Percentiles rank a stretch among this genome's conserved stretches.
Evolutionary conservation across 192 early-diverging fungal genomes (phyloP).

Genomic region (Coemansia sp.): DNA sequence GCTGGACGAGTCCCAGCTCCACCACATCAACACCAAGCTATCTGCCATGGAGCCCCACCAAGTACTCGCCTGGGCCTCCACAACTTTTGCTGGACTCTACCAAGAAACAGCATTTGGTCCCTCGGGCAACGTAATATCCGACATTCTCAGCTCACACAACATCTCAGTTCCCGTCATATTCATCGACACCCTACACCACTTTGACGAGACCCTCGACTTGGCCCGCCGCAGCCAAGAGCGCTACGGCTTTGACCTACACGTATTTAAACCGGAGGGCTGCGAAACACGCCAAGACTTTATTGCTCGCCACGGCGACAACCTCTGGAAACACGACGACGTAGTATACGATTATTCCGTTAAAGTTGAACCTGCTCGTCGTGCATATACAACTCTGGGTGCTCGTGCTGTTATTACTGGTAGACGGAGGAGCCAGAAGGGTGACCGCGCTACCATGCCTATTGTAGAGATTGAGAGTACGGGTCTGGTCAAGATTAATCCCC

Average conservation of each 20-base stretch:
- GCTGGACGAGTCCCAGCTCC: conserved; percentile 55
- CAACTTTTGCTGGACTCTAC: conserved; percentile 75
- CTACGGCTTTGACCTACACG: conserved; percentile 70
- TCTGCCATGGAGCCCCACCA: conserved; percentile 67
- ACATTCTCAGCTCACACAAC: conserved; percentile 77
- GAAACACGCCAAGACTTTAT: conserved; percentile 68
- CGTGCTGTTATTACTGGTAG: conserved; percentile 87
- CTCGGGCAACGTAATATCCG: conserved; percentile 83
- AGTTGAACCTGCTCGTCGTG: conserved; percentile 87
- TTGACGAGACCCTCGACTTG: conserved; percentile 85
- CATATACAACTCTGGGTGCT: conserved; percentile 75
- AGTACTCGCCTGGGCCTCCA: conserved; percentile 85
- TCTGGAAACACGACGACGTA: conserved; percentile 82
- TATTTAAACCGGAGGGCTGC: conserved; percentile 71
- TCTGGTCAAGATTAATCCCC: conserved; percentile 88
- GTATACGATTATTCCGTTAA: conserved; percentile 91
- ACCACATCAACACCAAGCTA: conserved; percentile 74
- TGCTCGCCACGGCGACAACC: conserved; percentile 65
- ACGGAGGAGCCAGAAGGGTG: conserved; percentile 81
- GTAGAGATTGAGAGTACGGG: conserved; percentile 81
- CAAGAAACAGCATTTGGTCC: conserved; percentile 96
- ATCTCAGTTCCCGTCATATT: conserved; percentile 75
- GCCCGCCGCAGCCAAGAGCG: conserved; percentile 63
- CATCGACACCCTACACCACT: conserved; percentile 94
- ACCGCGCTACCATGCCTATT: conserved; percentile 72